These are phyloP conservation scores for Thecaphora thlaspeos DNA, from an alignment of 1,284 basidiomycete genomes.

Conservation along the genomic window DNA sequence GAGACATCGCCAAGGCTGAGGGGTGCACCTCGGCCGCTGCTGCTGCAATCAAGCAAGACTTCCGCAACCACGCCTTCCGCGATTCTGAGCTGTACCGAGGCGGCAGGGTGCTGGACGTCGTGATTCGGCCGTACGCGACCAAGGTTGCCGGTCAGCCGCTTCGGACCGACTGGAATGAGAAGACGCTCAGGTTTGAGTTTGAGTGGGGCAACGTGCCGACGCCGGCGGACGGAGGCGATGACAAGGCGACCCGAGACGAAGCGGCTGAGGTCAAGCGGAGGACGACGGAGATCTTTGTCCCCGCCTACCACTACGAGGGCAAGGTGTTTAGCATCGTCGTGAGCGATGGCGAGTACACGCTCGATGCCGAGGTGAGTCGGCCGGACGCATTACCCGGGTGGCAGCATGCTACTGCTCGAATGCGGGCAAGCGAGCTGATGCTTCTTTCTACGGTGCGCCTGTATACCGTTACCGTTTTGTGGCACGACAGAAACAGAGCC, in stretches of 20 bases:
- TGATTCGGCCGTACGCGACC: constrained; percentile 60
- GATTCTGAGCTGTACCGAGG: constrained; percentile 70
- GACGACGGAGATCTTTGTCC: constrained; percentile 45
- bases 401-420: no score
- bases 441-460: constrained; percentile 1
- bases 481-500: constrained; percentile 18
- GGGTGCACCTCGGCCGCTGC: constrained; percentile 3
- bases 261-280: background rate
- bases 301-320: constrained; percentile 29
- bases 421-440: no score
- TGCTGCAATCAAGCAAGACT: constrained; percentile 40
- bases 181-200: constrained; percentile 39
- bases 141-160: constrained; percentile 56
- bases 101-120: constrained; percentile 71
- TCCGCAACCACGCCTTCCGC: constrained; percentile 59
- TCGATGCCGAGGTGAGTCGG: constrained; percentile 17
- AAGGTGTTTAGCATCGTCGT: constrained; percentile 23
- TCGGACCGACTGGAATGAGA: constrained; percentile 36
- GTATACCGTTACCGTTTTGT: background rate
- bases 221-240: constrained; percentile 13
- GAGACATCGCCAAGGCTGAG: no score
- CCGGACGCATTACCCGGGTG: no score
- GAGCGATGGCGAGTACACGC: constrained; percentile 16
- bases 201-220: constrained; percentile 41
- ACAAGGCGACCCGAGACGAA: background rate